These are phyloP conservation scores for Thelephora aurantiotincta DNA, from an alignment of 768 basidiomycete genomes.

Conservation along the genomic window DNA sequence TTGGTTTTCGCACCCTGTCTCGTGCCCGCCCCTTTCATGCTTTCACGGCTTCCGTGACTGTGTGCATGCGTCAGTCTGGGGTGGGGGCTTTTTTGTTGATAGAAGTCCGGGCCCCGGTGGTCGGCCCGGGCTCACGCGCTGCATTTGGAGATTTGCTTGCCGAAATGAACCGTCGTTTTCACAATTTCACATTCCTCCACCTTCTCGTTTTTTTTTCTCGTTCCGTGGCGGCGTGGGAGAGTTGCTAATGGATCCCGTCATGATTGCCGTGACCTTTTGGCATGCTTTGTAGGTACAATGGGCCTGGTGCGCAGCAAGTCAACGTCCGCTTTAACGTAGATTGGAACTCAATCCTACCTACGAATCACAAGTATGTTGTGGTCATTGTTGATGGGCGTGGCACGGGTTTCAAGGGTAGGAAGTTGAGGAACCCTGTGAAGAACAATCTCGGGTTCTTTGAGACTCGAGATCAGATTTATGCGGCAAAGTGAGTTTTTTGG, in stretches of 20 bases:
- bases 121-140: too few species aligned
- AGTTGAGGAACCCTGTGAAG: constrained; percentile 77
- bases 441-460: constrained; percentile 84
- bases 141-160: too few species aligned
- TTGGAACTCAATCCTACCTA: constrained; percentile 83
- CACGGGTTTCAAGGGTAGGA: constrained; percentile 82
- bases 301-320: constrained; percentile 76
- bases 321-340: constrained; percentile 50
- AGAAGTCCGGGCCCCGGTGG: too few species aligned
- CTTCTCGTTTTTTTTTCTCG: constrained; percentile 1
- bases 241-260: too few species aligned
- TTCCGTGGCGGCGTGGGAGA: too few species aligned
- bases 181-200: too few species aligned
- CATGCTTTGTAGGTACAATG: constrained; percentile 81
- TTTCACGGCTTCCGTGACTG: too few species aligned
- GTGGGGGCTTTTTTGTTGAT: not conserved
- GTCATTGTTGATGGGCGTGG: constrained; percentile 89
- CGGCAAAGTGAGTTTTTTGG: constrained; percentile 48
- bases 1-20: not conserved
- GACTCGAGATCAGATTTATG: constrained; percentile 78
- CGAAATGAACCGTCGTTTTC: too few species aligned
- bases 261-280: too few species aligned
- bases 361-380: constrained; percentile 69
- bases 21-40: not conserved
- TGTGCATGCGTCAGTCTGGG: too few species aligned